phyloP scores from a whole-genome alignment of 495 filamentous ascomycete species.

The Saxophila tyrrhenica region DNA sequence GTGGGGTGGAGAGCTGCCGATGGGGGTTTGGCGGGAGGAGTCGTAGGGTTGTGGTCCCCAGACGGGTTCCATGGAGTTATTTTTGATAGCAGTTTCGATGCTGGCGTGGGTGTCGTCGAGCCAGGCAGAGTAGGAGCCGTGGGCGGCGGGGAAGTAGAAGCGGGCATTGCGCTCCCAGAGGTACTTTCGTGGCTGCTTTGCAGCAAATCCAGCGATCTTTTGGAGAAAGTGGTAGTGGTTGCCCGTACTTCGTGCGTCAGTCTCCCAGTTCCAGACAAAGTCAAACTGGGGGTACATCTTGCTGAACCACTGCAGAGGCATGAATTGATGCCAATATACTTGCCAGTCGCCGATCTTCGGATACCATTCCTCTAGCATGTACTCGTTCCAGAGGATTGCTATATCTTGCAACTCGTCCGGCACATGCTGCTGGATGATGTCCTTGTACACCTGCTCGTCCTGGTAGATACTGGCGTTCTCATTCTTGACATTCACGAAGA shows the following conservation, averaged over 20 bases:
- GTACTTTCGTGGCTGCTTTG: constrained; percentile 51
- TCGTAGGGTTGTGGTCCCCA: constrained; percentile 49
- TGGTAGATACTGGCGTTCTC: constrained; percentile 43
- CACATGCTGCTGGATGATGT: constrained; percentile 41
- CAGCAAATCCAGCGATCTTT: constrained; percentile 46
- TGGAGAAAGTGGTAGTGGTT: constrained; percentile 61
- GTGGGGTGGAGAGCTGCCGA: constrained; percentile 45
- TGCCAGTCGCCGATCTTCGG: constrained; percentile 36
- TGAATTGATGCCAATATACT: constrained; percentile 41
- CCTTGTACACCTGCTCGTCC: constrained; percentile 40
- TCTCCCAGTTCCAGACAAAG: constrained; percentile 67
- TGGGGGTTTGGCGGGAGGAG: constrained; percentile 40
- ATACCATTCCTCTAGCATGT: constrained; percentile 46
- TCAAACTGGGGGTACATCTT: constrained; percentile 60
- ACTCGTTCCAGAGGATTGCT: constrained; percentile 56
- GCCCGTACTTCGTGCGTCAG: constrained; percentile 59
- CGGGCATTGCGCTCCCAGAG: constrained; percentile 66
- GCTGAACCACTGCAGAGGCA: constrained; percentile 54
- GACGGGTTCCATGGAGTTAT: constrained; percentile 34
- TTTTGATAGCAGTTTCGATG: constrained; percentile 23
- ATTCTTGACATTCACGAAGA: constrained; percentile 65
- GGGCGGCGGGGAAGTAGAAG: constrained; percentile 54
- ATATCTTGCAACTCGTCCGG: constrained; percentile 57
- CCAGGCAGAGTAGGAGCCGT: constrained; percentile 50
- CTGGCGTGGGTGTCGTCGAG: constrained; percentile 36